Evolutionary conservation across 108 stramenopile species (phyloP), one percentile per base, ranked within the genome.

Genomic region (Nitzschia palea): DNA sequence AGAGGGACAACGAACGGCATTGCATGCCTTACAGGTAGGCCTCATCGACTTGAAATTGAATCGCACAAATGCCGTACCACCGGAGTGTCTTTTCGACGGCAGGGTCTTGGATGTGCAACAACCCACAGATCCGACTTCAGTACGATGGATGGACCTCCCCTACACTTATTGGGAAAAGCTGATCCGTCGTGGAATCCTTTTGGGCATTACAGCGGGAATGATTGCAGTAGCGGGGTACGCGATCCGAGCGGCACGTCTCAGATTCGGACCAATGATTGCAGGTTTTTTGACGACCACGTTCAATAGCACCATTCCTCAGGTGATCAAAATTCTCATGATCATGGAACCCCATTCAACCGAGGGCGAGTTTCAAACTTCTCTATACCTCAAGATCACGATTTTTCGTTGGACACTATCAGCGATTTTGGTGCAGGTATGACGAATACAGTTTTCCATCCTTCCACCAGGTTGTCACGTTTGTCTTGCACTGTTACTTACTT

Each of bases 341-440:
- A 80, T 88, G 23, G 92, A 94, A 52, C 62, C 40, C 12, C 92
- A 94, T 62, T 33, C 55, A 4, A 76, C 62, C 23, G 88, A 93
- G 70, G 92, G 92, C 15, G 44, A 65, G 27, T 58, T 55, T 40
- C 88, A 87, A 56, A 29, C 64, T 6, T 84, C 85, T 9, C 65
- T 94, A 0, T 94, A 87, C 62, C 37, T 87, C 1, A 90, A 90
- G 60, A 85, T 94, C 66, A 85, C 89, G 25, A 53, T 90, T 32
- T 89, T 88, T 44, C 86, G 92, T 66, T 94, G 89, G 89, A 54
- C 42, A 1, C 36, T 70, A n/a, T 61, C 69, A 1, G 69, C 55
- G 3, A 52, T 70, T 2, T 52, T 70, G 51, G 44, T 37, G 2
- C 55, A 56, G 69, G 67, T 68, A 68, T 23, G 67, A n/a, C 30